Conservation (phyloP, 768 basidiomycete species). For the Austroboletus festivus region DNA sequence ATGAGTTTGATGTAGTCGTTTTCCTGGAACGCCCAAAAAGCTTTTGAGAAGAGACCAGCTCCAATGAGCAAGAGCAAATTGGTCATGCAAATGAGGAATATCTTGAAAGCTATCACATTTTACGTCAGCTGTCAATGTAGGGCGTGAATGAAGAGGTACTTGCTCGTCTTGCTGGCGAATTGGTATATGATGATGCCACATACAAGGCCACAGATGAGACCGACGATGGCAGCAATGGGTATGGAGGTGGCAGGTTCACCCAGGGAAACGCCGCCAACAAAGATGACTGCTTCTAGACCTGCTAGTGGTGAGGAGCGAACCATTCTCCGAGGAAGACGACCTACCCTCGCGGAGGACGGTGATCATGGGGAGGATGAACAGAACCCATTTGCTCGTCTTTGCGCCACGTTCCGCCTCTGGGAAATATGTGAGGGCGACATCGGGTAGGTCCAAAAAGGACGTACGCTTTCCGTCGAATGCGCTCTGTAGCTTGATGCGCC, state of each 20-base stretch:
- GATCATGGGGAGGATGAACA: constrained; percentile 87
- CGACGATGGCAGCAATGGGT: constrained; percentile 86
- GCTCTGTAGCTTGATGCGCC: constrained; percentile 82
- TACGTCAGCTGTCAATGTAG: not conserved
- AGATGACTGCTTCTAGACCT: constrained; percentile 88
- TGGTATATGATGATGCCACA: constrained; percentile 77
- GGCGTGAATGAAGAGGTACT: constrained; percentile 18
- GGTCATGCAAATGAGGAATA: constrained; percentile 92
- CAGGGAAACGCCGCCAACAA: constrained; percentile 91
- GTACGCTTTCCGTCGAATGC: constrained; percentile 66
- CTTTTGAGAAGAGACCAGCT: constrained; percentile 85
- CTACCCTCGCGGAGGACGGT: constrained; percentile 90
- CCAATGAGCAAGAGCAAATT: constrained; percentile 92
- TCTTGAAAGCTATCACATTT: constrained; percentile 52
- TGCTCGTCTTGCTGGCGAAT: constrained; percentile 72
- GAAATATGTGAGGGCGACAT: not conserved
- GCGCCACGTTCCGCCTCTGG: constrained; percentile 47
- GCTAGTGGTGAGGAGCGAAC: not conserved
- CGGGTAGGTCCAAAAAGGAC: constrained; percentile 11
- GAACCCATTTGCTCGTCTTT: constrained; percentile 72
- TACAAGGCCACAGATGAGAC: constrained; percentile 71
- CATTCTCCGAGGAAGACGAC: too few relatives aligned
- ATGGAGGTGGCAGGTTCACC: constrained; percentile 79
- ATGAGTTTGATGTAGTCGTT: constrained; percentile 66
- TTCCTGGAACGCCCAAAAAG: constrained; percentile 68